A percentile compares a stretch with the other conserved stretches of the same genome.
These are phyloP conservation scores for Emericellopsis atlantica DNA, from an alignment of 2,329 filamentous ascomycete genomes.

Conservation along the genomic window DNA sequence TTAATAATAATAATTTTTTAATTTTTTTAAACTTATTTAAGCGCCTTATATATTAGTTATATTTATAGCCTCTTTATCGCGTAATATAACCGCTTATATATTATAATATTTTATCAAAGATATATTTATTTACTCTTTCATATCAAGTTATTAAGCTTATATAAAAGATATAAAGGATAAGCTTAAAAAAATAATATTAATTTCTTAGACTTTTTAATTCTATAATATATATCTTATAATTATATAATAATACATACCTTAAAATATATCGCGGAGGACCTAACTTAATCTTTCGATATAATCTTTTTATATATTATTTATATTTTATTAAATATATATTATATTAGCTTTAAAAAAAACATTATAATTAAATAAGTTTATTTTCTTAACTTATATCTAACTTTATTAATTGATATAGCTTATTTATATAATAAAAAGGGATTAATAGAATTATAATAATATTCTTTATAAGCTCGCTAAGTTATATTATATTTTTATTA, in stretches of 20 bases:
- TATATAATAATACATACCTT: too few relatives aligned
- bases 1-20: slow-evolving; percentile 2
- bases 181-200: too few relatives aligned
- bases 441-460: too few relatives aligned
- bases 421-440: too few relatives aligned
- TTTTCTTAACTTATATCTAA: background rate
- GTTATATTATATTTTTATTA: too few relatives aligned
- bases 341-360: slow-evolving; percentile 1
- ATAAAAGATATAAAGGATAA: background rate
- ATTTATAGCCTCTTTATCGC: too few relatives aligned
- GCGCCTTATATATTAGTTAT: slow-evolving; percentile 1
- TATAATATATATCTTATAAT: background rate
- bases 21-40: slow-evolving; percentile 5
- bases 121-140: slow-evolving; percentile 4
- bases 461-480: too few relatives aligned
- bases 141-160: too few relatives aligned
- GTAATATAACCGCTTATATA: background rate
- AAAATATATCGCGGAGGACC: background rate
- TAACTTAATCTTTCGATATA: background rate
- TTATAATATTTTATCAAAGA: background rate
- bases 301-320: background rate
- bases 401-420: background rate
- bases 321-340: too few relatives aligned
- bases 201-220: too few relatives aligned
- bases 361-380: too few relatives aligned